Conservation (phyloP, 495 filamentous ascomycete genomes). For the Thermochaetoides thermophila region DNA sequence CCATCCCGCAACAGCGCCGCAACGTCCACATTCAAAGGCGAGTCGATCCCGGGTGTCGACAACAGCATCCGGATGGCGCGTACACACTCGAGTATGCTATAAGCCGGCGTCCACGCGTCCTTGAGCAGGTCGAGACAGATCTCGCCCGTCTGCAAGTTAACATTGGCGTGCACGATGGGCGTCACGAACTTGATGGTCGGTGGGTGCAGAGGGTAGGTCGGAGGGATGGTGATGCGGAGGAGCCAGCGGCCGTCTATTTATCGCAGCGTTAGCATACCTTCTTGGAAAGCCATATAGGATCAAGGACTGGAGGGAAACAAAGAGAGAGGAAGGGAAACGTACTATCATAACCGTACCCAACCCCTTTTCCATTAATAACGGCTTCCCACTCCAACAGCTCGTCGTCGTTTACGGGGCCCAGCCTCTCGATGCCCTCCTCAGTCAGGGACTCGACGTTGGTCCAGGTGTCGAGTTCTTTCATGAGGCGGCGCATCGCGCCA, state of each 20-base stretch:
- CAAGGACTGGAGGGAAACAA: not conserved
- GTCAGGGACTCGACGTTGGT: constrained; percentile 18
- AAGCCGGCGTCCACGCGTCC: constrained; percentile 69
- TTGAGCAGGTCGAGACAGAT: constrained; percentile 85
- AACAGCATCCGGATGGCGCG: constrained; percentile 67
- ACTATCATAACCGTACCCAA: constrained; percentile 59
- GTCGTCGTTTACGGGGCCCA: constrained; percentile 53
- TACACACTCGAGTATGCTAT: constrained; percentile 63
- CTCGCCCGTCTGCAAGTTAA: constrained; percentile 68
- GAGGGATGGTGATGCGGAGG: constrained; percentile 60
- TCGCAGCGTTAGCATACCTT: no score
- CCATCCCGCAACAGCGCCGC: constrained; percentile 61
- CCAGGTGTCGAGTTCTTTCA: constrained; percentile 30
- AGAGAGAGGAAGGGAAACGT: constrained; percentile 5
- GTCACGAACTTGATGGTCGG: constrained; percentile 68
- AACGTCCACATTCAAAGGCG: constrained; percentile 80
- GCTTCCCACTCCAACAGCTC: constrained; percentile 66
- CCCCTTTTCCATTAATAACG: constrained; percentile 53
- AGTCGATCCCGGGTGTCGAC: constrained; percentile 60
- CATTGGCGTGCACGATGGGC: constrained; percentile 73
- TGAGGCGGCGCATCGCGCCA: constrained; percentile 26
- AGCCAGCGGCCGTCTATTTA: constrained; percentile 64
- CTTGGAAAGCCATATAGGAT: no score
- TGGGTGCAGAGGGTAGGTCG: constrained; percentile 62
- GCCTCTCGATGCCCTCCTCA: constrained; percentile 37